phyloP scores from a whole-genome alignment of 2,329 filamentous ascomycete genomes.

The Aspergillus floridensis region DNA sequence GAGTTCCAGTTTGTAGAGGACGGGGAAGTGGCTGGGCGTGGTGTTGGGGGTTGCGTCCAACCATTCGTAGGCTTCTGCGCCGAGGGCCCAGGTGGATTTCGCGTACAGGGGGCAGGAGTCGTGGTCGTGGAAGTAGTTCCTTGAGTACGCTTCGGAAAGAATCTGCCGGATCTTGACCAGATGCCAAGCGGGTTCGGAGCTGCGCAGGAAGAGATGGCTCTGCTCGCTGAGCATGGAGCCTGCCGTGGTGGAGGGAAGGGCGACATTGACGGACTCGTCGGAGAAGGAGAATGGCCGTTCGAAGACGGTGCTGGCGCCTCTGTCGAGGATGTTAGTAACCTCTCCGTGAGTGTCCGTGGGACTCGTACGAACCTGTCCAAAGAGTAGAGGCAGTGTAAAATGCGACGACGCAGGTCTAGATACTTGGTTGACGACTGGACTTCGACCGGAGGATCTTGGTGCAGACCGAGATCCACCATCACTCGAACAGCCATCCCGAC shows the following conservation, averaged over 20 bases:
- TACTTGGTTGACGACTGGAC: constrained; percentile 65
- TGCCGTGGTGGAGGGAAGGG: constrained; percentile 60
- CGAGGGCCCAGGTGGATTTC: constrained; percentile 39
- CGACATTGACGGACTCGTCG: constrained; percentile 80
- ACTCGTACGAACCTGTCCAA: constrained; percentile 67
- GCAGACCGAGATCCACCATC: constrained; percentile 83
- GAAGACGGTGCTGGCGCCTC: constrained; percentile 83
- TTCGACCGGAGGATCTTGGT: constrained; percentile 80
- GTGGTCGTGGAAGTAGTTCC: constrained; percentile 75
- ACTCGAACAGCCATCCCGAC: constrained; percentile 87
- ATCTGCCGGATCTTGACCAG: constrained; percentile 80
- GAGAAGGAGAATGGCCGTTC: constrained; percentile 89
- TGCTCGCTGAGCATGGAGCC: constrained; percentile 45
- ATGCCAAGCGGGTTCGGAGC: constrained; percentile 68
- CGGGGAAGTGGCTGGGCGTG: constrained; percentile 63
- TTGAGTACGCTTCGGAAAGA: constrained; percentile 87
- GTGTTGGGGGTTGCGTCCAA: constrained; percentile 69
- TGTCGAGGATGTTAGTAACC: constrained; percentile 32
- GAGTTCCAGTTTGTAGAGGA: constrained; percentile 82
- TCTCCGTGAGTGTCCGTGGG: neutral
- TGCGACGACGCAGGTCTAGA: constrained; percentile 73
- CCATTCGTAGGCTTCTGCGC: constrained; percentile 69
- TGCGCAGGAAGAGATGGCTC: constrained; percentile 51
- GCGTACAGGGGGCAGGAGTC: constrained; percentile 66
- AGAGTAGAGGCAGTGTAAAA: constrained; percentile 88